phyloP scores from a whole-genome alignment of 164 flowering plant genomes.

The Kalanchoe fedtschenkoi region DNA sequence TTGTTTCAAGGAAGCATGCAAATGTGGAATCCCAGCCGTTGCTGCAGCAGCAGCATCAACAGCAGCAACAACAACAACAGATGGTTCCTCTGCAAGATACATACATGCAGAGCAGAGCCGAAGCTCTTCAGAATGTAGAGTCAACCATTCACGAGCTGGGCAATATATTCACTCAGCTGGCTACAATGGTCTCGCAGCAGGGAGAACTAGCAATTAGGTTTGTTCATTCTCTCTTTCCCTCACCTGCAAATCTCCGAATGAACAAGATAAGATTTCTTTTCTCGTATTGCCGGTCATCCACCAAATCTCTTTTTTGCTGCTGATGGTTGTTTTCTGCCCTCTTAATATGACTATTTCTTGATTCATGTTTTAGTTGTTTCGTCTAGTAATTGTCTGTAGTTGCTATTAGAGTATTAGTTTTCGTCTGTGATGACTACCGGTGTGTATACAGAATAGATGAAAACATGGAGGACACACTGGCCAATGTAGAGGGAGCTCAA shows the following conservation, averaged over 20 bases:
- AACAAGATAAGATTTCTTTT: neutral
- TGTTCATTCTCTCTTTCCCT: neutral
- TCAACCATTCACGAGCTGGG: constrained; percentile 90
- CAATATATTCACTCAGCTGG: constrained; percentile 82
- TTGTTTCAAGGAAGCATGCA: constrained; percentile 40
- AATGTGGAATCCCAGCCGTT: constrained; percentile 72
- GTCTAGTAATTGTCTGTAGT: neutral
- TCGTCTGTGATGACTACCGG: neutral
- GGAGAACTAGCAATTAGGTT: constrained; percentile 98
- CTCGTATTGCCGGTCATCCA: too few species aligned
- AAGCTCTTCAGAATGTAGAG: constrained; percentile 96
- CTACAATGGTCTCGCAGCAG: constrained; percentile 96
- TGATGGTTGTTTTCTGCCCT: too few species aligned
- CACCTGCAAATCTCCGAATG: neutral
- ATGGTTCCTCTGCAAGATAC: constrained; percentile 82
- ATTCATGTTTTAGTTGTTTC: too few species aligned
- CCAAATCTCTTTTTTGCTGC: neutral
- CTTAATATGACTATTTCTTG: too few species aligned
- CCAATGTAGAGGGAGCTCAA: constrained; percentile 93
- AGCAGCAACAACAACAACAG: constrained; percentile 71
- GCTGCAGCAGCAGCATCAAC: constrained; percentile 40
- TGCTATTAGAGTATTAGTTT: neutral
- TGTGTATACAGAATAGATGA: constrained; percentile 68
- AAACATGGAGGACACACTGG: constrained; percentile 84
- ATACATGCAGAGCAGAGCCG: constrained; percentile 97